These are phyloP conservation scores for Gonapodya prolifera DNA, from an alignment of 192 early-diverging fungal genomes.

Conservation along the genomic window DNA sequence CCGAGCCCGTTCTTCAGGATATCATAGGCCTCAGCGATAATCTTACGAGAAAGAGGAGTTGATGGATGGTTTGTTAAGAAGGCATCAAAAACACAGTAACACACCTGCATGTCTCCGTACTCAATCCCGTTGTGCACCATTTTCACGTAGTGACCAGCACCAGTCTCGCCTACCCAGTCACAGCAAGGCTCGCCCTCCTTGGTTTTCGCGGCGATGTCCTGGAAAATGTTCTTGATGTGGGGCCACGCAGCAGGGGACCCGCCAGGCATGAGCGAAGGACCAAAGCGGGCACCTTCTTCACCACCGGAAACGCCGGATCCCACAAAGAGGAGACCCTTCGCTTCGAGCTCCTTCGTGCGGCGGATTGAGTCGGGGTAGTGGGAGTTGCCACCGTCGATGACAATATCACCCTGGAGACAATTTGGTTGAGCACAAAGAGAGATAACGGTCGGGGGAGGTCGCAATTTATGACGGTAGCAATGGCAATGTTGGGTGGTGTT, in stretches of 20 bases:
- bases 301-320: conserved; percentile 97
- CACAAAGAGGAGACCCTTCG: conserved; percentile 87
- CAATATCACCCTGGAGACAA: conserved; percentile 61
- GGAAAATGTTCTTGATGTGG: conserved; percentile 91
- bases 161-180: conserved; percentile 97
- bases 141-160: conserved; percentile 98
- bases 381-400: conserved; percentile 98
- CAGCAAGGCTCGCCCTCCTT: conserved; percentile 83
- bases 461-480: not conserved
- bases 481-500: not conserved
- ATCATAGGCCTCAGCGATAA: conserved; percentile 92
- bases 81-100: not conserved
- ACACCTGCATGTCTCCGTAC: conserved; percentile 94
- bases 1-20: conserved; percentile 81
- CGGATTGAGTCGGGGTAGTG: conserved; percentile 95
- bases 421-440: not conserved
- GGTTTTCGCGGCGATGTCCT: conserved; percentile 84
- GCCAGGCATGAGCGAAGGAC: conserved; percentile 96
- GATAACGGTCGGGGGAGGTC: not conserved
- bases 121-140: conserved; percentile 99
- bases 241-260: conserved; percentile 88
- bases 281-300: conserved; percentile 95
- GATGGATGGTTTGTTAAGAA: not conserved
- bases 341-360: conserved; percentile 73
- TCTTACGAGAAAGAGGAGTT: conserved; percentile 10